Percentiles rank a stretch among this genome's conserved stretches.
Evolutionary conservation across 208 protist genomes (phyloP).

Genomic region (Leishmania aethiopica): DNA sequence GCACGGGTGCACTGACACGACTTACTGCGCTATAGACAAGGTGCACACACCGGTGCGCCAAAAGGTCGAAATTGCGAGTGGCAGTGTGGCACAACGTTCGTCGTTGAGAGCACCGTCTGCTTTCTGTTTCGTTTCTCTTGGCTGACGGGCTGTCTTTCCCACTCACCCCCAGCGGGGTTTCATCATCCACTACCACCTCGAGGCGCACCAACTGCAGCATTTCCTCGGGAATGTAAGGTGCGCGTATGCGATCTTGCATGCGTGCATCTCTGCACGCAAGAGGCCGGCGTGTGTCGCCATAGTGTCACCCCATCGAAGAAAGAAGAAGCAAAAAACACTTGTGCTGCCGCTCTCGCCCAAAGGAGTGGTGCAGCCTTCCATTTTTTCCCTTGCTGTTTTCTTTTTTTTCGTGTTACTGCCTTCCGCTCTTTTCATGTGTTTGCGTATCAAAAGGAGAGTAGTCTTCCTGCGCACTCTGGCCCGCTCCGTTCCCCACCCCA

Average conservation of each 20-base stretch:
- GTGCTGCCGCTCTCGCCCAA: no score
- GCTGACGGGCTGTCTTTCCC: not conserved
- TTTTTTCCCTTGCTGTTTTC: conserved; percentile 9
- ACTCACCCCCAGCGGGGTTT: not conserved
- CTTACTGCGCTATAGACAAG: not conserved
- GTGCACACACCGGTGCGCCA: not conserved
- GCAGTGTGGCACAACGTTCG: not conserved
- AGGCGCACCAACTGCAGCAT: not conserved
- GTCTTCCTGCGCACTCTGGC: not conserved
- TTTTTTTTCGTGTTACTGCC: not conserved
- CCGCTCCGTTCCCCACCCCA: not conserved
- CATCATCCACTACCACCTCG: not conserved
- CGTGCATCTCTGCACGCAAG: no score
- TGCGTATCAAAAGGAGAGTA: not conserved
- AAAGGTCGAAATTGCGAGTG: not conserved
- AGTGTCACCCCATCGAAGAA: not conserved
- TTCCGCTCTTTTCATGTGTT: not conserved
- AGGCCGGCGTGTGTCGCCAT: not conserved
- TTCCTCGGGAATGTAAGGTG: not conserved
- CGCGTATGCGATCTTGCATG: not conserved
- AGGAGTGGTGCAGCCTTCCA: not conserved
- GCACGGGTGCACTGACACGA: not conserved
- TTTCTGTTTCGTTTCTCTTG: not conserved
- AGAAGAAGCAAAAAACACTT: not conserved
- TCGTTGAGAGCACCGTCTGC: not conserved